A percentile compares a stretch with the other conserved stretches of the same genome.
These are phyloP conservation scores for Pelargonium australe DNA, from an alignment of 441 rosid genomes.

Conservation along the genomic window DNA sequence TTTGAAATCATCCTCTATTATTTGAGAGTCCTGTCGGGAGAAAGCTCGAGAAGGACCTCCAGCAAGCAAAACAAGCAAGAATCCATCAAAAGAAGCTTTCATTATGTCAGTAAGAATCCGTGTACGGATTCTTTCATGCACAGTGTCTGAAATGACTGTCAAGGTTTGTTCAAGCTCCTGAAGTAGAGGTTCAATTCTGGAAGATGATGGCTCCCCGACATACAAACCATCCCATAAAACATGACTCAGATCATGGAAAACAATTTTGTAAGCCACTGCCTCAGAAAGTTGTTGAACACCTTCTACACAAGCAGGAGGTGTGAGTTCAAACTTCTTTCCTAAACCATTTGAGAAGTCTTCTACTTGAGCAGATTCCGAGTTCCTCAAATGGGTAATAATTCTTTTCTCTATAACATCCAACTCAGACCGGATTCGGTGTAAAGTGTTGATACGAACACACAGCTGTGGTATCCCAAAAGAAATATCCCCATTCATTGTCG, in stretches of 20 bases:
- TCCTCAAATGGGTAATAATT: slow-evolving; percentile 81
- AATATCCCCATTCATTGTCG: slow-evolving; percentile 51
- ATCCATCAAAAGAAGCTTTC: slow-evolving; percentile 90
- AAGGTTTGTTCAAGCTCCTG: slow-evolving; percentile 68
- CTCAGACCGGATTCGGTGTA: slow-evolving; percentile 70
- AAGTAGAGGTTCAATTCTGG: slow-evolving; percentile 68
- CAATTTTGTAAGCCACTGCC: slow-evolving; percentile 68
- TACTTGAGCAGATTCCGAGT: slow-evolving; percentile 77
- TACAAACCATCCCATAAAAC: slow-evolving; percentile 85
- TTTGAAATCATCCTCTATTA: slow-evolving; percentile 85
- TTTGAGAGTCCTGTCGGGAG: slow-evolving; percentile 61
- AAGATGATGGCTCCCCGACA: slow-evolving; percentile 61
- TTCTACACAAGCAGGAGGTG: slow-evolving; percentile 77
- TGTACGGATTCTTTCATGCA: slow-evolving; percentile 75
- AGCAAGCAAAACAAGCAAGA: slow-evolving; percentile 82
- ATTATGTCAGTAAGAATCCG: slow-evolving; percentile 70
- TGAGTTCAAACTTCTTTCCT: slow-evolving; percentile 72
- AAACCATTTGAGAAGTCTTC: slow-evolving; percentile 85
- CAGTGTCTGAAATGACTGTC: slow-evolving; percentile 52
- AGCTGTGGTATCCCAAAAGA: slow-evolving; percentile 68
- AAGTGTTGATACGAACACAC: slow-evolving; percentile 69
- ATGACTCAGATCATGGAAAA: slow-evolving; percentile 77
- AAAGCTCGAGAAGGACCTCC: slow-evolving; percentile 95
- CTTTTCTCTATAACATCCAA: slow-evolving; percentile 75
- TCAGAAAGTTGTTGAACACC: slow-evolving; percentile 84